These are phyloP conservation scores for Pseudogymnoascus sp. DNA, from an alignment of 2,329 filamentous ascomycete species.

Conservation along the genomic window DNA sequence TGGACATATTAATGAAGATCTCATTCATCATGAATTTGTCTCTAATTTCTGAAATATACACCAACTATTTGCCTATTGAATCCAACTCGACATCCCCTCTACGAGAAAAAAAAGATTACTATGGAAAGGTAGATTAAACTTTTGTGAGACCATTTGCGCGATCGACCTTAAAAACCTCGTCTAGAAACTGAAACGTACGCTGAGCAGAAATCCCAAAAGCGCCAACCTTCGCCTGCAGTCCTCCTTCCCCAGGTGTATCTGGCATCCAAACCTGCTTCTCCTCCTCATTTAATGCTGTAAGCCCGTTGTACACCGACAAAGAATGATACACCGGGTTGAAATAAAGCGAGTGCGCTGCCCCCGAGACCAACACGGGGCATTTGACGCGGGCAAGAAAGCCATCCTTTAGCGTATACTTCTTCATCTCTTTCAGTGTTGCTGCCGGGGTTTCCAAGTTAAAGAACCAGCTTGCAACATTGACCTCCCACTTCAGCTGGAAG, in stretches of 20 bases:
- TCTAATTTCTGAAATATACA: not conserved
- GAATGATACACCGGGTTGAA: constrained; percentile 15
- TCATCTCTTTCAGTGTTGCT: constrained; percentile 17
- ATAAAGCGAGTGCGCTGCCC: constrained; percentile 19
- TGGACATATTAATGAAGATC: not conserved
- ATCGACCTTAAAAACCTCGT: constrained; percentile 12
- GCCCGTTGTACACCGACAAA: constrained; percentile 12
- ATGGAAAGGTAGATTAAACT: not conserved
- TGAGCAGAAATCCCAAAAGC: constrained; percentile 13
- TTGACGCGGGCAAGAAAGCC: constrained; percentile 17
- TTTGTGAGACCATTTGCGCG: not conserved
- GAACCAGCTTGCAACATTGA: constrained; percentile 16
- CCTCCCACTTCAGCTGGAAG: constrained; percentile 25
- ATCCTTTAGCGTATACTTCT: constrained; percentile 12
- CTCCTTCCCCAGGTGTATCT: constrained; percentile 18
- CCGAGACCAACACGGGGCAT: constrained; percentile 22
- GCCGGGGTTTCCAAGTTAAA: constrained; percentile 16
- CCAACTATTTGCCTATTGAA: not conserved
- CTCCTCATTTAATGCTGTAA: constrained; percentile 15
- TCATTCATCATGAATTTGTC: not conserved
- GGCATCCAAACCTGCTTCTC: constrained; percentile 22
- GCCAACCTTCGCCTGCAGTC: constrained; percentile 24
- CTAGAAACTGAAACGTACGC: constrained; percentile 11
- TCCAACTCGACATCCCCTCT: not conserved
- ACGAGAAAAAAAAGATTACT: not conserved